phyloP scores from a whole-genome alignment of 1,284 basidiomycete genomes.

The Trichosporon sp. region DNA sequence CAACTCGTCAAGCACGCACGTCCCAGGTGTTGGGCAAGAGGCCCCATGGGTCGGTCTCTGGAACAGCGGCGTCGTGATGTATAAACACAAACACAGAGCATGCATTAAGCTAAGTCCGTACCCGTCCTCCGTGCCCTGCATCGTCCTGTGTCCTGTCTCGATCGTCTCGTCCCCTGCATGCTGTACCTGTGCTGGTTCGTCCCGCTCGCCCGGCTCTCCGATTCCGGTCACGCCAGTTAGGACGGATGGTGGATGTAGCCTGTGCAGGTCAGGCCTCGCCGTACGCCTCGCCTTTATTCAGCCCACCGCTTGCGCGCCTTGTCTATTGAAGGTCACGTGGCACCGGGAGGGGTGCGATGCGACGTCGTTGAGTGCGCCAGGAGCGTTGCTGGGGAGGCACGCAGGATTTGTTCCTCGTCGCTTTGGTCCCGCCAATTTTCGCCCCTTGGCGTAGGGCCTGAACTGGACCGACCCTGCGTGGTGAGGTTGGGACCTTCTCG shows the following conservation, averaged over 20 bases:
- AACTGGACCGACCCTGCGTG: neutral
- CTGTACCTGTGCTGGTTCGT: neutral
- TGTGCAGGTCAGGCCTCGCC: neutral
- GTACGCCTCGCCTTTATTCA: neutral
- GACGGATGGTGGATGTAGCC: neutral
- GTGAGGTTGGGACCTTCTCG: constrained; percentile 2
- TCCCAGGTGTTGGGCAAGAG: neutral
- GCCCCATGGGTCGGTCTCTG: neutral
- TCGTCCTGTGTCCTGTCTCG: neutral
- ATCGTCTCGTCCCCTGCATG: neutral
- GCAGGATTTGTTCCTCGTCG: constrained; percentile 1
- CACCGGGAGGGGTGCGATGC: neutral
- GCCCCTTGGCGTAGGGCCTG: constrained; percentile 5
- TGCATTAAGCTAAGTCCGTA: neutral
- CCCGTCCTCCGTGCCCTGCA: neutral
- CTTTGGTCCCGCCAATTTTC: neutral
- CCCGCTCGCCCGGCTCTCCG: neutral
- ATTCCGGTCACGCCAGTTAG: neutral
- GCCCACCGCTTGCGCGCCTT: neutral
- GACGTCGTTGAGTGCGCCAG: neutral
- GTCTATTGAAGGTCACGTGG: neutral
- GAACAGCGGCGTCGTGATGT: neutral
- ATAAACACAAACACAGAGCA: neutral
- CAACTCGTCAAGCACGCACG: neutral
- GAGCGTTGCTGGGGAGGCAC: neutral